phyloP scores from a whole-genome alignment of 257 asterid genomes.

The Solanum ossicruentum region DNA sequence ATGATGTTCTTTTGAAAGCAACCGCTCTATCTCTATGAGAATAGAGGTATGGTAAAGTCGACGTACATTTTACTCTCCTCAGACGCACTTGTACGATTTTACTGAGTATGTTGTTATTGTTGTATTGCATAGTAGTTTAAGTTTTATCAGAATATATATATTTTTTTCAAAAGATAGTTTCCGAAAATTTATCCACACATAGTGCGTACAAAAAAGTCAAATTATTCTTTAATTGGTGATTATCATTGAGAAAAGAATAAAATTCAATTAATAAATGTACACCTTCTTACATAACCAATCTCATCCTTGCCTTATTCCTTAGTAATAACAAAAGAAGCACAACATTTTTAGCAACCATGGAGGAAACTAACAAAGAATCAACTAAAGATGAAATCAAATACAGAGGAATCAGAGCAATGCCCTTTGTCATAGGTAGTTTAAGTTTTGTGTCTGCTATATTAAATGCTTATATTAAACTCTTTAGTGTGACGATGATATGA shows the following conservation, averaged over 20 bases:
- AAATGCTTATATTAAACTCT: neutral
- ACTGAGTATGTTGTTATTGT: no score
- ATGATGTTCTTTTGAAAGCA: no score
- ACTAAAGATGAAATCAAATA: neutral
- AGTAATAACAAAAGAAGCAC: neutral
- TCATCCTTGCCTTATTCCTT: neutral
- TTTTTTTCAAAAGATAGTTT: no score
- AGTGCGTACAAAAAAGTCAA: neutral
- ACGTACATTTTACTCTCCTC: no score
- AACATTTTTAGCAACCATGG: neutral
- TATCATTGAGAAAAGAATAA: neutral
- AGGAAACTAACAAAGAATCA: neutral
- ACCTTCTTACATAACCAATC: neutral
- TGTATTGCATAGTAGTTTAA: no score
- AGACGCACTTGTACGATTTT: no score
- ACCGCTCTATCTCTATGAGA: no score
- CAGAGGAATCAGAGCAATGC: conserved; percentile 19
- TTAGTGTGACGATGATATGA: neutral
- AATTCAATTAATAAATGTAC: neutral
- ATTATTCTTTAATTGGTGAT: neutral
- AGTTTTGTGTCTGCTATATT: no score
- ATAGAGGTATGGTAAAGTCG: no score
- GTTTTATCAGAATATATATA: no score
- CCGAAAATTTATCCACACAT: neutral
- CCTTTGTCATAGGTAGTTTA: conserved; percentile 13